Evolutionary conservation across 179 eudicot genomes (phyloP), one percentile per base, ranked within the genome.

Genomic region (Sideroxylon spinosum): DNA sequence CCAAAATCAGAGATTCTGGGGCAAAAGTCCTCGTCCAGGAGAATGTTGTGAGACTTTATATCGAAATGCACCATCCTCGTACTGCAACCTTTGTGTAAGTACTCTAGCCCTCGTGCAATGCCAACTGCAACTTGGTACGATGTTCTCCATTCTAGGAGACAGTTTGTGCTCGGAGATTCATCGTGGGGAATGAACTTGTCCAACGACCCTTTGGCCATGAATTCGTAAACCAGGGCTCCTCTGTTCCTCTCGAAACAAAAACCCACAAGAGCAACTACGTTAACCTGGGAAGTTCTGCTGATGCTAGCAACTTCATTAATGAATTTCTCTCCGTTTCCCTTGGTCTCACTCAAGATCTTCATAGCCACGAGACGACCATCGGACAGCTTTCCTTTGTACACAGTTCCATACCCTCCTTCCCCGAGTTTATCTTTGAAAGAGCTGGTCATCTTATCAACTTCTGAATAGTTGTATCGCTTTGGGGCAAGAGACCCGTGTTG

Each of bases 1-100:
- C 89, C 87, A 63, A 84, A 84, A 71, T 86, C 87, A 2, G 87
- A 76, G 5, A 86, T 77, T 67, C 82, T 84, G 83, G 83, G 85
- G 71, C 79, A 69, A 23, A 80, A 81, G 6, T 84, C 71, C 22
- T 59, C 82, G 49, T 86, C 84, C 16, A 86, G 64, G 10, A 87
- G 81, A 76, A 87, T 81, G 80, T 87, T 87, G 68, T 87, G 84
- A 12, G 88, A 84, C 37, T 82, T 86, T 23, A 86, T 84, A 56
- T 84, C 89, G 13, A 84, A 82, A 59, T 84, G 85, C n/a, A 82
- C 26, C 29, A 86, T 86, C 76, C 84, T 81, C 17, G 83, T 86
- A 78, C 77, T 83, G 49, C 88, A 86, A 29, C 86, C 88, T 78
- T 85, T 76, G 75, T 87, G 90, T 25, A 78, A 73, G 68, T 80